Percentiles rank a stretch among this genome's conserved stretches.
These are phyloP conservation scores for Rutstroemia sp. DNA, from an alignment of 2,329 filamentous ascomycete species.

Conservation along the genomic window DNA sequence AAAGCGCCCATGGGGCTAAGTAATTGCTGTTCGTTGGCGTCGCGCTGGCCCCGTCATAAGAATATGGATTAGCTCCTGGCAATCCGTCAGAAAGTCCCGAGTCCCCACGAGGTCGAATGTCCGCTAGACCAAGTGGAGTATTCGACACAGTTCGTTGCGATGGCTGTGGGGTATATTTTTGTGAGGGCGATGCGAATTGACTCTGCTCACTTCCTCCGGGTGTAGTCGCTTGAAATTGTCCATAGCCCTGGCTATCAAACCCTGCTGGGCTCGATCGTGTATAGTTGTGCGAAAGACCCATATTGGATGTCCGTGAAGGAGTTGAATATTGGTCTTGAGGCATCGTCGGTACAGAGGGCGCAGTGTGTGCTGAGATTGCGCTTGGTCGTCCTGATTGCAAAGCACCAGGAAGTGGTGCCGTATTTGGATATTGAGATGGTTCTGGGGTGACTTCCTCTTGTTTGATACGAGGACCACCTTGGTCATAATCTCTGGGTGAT, in stretches of 20 bases:
- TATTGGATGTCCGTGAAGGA: conserved; percentile 57
- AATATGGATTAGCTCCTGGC: conserved; percentile 47
- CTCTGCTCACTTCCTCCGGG: conserved; percentile 46
- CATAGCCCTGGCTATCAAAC: conserved; percentile 46
- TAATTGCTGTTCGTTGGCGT: conserved; percentile 81
- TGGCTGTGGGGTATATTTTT: conserved; percentile 48
- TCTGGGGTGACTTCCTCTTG: conserved; percentile 50
- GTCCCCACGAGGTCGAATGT: conserved; percentile 83
- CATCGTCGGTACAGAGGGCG: conserved; percentile 50
- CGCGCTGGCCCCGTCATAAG: conserved; percentile 59
- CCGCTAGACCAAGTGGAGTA: conserved; percentile 82
- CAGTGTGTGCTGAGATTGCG: conserved; percentile 46
- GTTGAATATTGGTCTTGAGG: conserved; percentile 52
- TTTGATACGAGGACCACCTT: conserved; percentile 45
- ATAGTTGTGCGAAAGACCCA: conserved; percentile 65
- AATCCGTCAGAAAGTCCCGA: conserved; percentile 69
- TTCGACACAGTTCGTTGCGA: conserved; percentile 60
- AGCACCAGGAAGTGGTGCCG: conserved; percentile 47
- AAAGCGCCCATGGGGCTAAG: conserved; percentile 87
- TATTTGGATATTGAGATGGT: conserved; percentile 37
- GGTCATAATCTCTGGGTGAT: conserved; percentile 39
- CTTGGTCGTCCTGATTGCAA: conserved; percentile 52
- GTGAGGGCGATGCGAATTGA: conserved; percentile 55
- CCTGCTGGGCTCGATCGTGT: conserved; percentile 73
- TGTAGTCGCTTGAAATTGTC: conserved; percentile 55